Base-by-base conservation (phyloP, 169 alveolate genomes). In the Cryptosporidium tyzzeri region DNA sequence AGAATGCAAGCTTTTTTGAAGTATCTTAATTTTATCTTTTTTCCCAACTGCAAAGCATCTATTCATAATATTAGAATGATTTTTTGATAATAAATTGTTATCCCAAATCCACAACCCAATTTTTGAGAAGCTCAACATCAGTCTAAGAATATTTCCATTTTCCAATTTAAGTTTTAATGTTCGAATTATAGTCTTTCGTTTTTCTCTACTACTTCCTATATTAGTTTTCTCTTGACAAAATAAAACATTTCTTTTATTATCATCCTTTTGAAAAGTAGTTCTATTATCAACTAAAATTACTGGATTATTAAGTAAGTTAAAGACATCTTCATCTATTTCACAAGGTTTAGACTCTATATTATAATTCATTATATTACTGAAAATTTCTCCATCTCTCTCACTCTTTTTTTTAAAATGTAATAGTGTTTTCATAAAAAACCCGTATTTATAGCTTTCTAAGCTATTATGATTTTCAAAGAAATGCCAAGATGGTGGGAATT, bases 401-500 rank as follows among this genome's bases (percentile, higher is more conserved):
- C 5, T 12, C 35, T 48, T 26, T 21, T 8, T 53, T 45, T 71
- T 35, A 12, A 53, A 33, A 31, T 73, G 62, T 37, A 21, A 41
- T 14, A 73, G n/a, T 55, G 70, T 37, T 33, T 51, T 21, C 53
- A 80, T 39, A 5, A 65, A 41, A 61, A 80, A 62, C n/a, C 89
- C 89, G 18, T 62, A 80, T 65, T 80, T 80, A 41, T 80, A 80
- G n/a, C 21, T 44, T 12, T 80, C 89, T 31, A 80, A 62, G 18
- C 75, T 80, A 45, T 80, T 37, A 23, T 80, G 89, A 41, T 80
- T 80, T 45, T 80, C 89, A 80, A 80, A 80, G 62, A 80, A 80
- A n/a, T 80, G 89, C 89, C 89, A 80, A 62, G 89, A 80, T 80
- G 71, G 75, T 41, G 74, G 89, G 35, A 80, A 80, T 33, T 80